These are phyloP conservation scores for Trypanosoma scelopori DNA, from an alignment of 208 protist species.

Conservation along the genomic window DNA sequence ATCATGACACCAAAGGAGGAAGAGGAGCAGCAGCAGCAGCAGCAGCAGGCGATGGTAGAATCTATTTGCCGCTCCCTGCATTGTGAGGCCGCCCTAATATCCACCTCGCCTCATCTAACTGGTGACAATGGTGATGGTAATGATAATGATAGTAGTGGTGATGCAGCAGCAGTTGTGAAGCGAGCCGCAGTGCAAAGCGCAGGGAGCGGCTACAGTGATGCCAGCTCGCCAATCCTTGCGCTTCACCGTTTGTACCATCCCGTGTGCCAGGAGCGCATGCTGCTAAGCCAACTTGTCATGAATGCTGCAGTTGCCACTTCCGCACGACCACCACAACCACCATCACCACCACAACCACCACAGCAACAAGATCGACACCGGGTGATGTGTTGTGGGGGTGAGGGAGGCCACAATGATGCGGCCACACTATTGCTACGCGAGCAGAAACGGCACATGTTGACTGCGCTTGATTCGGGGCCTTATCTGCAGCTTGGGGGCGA, in stretches of 20 bases:
- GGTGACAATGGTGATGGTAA: too few species aligned
- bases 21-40: too few species aligned
- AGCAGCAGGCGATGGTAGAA: neutral
- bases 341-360: neutral
- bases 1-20: constrained; percentile 9
- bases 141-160: constrained; percentile 4
- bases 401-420: neutral
- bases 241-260: neutral
- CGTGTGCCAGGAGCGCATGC: constrained; percentile 1
- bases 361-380: too few species aligned
- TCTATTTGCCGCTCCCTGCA: neutral
- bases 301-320: constrained; percentile 1
- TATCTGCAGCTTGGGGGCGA: constrained; percentile 11
- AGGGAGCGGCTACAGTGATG: constrained; percentile 7
- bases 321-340: neutral
- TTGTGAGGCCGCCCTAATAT: neutral
- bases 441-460: constrained; percentile 2
- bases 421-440: neutral
- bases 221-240: constrained; percentile 1
- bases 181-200: too few species aligned
- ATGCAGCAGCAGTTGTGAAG: neutral
- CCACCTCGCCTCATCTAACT: neutral
- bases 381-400: neutral
- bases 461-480: constrained; percentile 16
- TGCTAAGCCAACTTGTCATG: constrained; percentile 7